Percentiles rank a stretch among this genome's conserved stretches.
Conservation (phyloP, 1,284 basidiomycete species). For the Ganoderma multipileum region DNA sequence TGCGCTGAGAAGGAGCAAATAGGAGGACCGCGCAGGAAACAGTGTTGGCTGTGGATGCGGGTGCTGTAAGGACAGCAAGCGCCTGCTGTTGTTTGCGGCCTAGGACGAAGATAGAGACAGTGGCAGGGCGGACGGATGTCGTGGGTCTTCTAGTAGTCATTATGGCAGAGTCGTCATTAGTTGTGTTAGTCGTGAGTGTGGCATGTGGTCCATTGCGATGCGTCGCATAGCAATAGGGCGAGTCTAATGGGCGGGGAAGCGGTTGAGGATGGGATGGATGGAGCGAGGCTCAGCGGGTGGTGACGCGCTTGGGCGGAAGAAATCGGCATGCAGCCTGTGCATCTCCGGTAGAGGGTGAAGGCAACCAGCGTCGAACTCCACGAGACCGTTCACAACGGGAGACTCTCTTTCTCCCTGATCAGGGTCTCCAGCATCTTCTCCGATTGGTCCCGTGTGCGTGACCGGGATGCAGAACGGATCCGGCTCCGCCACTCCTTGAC, state of each 20-base stretch:
- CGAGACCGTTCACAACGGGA: slow-evolving; percentile 34
- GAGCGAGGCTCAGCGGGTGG: not conserved
- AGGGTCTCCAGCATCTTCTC: slow-evolving; percentile 37
- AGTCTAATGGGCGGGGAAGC: slow-evolving; percentile 26
- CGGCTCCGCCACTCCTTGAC: slow-evolving; percentile 64
- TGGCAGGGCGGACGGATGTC: not conserved
- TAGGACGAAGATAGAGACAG: not conserved
- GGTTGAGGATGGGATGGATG: not conserved
- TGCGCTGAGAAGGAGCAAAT: not conserved
- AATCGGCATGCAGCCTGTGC: not conserved
- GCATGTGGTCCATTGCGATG: slow-evolving; percentile 6
- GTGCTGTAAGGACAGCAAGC: not conserved
- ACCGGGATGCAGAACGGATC: slow-evolving; percentile 54
- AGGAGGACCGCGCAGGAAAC: not conserved
- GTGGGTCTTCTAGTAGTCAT: slow-evolving; percentile 27
- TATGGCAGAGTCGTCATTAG: slow-evolving; percentile 26
- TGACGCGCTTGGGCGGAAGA: not conserved
- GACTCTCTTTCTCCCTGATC: slow-evolving; percentile 39
- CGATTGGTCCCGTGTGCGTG: slow-evolving; percentile 40
- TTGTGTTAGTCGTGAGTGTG: slow-evolving; percentile 18
- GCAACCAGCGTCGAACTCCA: not conserved
- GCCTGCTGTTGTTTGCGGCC: not conserved
- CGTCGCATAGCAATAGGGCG: slow-evolving; percentile 12
- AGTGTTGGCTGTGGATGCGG: not conserved
- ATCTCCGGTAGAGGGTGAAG: not conserved